Conservation (phyloP, 257 asterid genomes). For the Solanum medicagineum region DNA sequence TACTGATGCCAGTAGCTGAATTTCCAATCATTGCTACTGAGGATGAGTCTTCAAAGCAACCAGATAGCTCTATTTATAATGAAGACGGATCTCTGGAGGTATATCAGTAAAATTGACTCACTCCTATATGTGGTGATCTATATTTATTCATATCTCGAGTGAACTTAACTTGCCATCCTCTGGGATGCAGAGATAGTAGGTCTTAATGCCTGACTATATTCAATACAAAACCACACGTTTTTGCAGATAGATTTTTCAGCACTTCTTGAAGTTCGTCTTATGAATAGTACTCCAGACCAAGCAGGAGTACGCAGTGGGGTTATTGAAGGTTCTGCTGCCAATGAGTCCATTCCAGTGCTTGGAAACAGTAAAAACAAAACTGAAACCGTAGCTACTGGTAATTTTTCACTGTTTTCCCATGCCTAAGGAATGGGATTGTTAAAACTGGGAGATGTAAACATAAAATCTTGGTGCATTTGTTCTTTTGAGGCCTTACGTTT, state of each 20-base stretch:
- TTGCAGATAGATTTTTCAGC: conserved; percentile 64
- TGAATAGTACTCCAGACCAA: conserved; percentile 30
- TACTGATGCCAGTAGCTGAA: conserved; percentile 51
- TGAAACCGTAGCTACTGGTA: conserved; percentile 5
- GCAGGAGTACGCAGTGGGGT: conserved; percentile 7
- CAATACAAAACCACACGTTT: not conserved
- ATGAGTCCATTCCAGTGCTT: conserved; percentile 13
- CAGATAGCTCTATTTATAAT: conserved; percentile 37
- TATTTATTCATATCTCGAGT: not conserved
- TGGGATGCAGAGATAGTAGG: not conserved
- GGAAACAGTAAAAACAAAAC: conserved; percentile 16
- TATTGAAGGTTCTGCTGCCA: conserved; percentile 20
- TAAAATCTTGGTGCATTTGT: not conserved
- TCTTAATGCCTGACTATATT: not conserved
- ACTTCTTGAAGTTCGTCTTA: conserved; percentile 60
- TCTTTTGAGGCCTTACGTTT: not conserved
- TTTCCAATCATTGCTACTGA: conserved; percentile 40
- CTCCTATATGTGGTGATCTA: not conserved
- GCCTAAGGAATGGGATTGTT: not conserved
- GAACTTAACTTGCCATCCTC: not conserved
- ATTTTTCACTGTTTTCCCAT: not conserved
- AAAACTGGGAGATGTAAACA: not conserved
- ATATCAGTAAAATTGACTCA: not conserved
- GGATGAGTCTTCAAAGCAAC: conserved; percentile 33
- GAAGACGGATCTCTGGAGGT: conserved; percentile 95